Percentiles rank a stretch among this genome's conserved stretches.
Evolutionary conservation across 2,329 filamentous ascomycete species (phyloP).

Genomic region (Rhexocercosporidium sp.): DNA sequence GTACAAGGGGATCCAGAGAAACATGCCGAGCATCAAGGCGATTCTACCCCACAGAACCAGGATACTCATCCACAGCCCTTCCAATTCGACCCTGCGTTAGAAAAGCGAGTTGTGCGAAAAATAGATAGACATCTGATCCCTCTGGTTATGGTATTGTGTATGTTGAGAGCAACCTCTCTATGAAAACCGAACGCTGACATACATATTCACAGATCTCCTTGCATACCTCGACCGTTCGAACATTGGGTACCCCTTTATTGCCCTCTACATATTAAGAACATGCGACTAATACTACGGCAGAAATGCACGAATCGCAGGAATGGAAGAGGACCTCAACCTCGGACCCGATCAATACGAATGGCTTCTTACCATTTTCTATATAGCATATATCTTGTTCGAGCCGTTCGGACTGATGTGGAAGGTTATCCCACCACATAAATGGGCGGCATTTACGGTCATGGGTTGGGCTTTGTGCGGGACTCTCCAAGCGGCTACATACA

Average conservation of each 20-base stretch:
- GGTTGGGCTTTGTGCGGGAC: conserved; percentile 44
- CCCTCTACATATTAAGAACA: neutral
- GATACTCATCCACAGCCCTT: neutral
- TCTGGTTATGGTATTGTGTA: conserved; percentile 34
- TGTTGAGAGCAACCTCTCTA: conserved; percentile 8
- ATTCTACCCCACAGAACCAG: neutral
- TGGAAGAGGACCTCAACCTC: conserved; percentile 55
- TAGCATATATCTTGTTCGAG: conserved; percentile 48
- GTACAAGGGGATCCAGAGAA: conserved; percentile 11
- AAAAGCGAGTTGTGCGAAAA: conserved; percentile 58
- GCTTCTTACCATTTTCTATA: conserved; percentile 48
- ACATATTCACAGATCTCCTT: conserved; percentile 46
- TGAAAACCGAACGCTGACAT: neutral
- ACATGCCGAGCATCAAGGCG: neutral
- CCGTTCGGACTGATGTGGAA: conserved; percentile 48
- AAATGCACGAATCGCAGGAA: conserved; percentile 59
- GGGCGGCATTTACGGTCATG: conserved; percentile 43
- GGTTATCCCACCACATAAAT: conserved; percentile 46
- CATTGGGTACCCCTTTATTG: conserved; percentile 45
- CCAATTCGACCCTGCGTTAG: conserved; percentile 41
- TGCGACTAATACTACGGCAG: conserved; percentile 38
- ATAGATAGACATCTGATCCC: conserved; percentile 62
- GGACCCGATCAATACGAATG: conserved; percentile 48
- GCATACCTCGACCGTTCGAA: conserved; percentile 56
- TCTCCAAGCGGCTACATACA: conserved; percentile 51